These are phyloP conservation scores for Solanum arcanum DNA, from an alignment of 257 asterid genomes.

Conservation along the genomic window DNA sequence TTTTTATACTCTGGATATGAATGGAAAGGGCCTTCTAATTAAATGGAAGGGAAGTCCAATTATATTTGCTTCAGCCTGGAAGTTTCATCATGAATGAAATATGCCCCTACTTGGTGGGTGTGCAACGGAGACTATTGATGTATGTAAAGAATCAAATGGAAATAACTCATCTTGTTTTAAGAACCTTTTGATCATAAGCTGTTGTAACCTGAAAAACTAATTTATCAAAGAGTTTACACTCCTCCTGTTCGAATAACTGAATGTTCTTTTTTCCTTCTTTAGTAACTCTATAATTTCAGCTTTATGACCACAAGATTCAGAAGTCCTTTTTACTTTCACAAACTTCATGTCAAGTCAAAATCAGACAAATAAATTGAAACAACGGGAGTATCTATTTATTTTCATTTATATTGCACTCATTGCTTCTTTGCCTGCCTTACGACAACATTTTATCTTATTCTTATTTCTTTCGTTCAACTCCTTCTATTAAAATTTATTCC, in stretches of 20 bases:
- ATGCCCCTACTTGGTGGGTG: background rate
- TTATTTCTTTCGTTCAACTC: background rate
- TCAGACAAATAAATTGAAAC: background rate
- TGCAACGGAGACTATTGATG: background rate
- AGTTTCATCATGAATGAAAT: background rate
- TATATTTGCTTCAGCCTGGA: background rate
- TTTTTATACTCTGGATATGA: background rate
- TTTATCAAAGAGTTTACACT: background rate
- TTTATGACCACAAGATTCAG: background rate
- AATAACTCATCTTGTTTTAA: background rate
- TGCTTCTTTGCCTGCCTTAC: background rate
- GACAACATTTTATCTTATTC: background rate
- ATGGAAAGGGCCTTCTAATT: background rate
- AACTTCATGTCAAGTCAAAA: background rate
- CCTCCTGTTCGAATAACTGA: background rate
- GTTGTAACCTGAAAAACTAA: background rate
- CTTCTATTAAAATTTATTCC: background rate
- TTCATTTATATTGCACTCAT: background rate
- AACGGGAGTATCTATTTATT: background rate
- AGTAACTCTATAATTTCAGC: background rate
- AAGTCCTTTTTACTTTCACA: background rate
- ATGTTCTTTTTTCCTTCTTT: background rate
- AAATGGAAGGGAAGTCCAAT: background rate
- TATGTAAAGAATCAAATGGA: background rate
- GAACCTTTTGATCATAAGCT: background rate